Percentiles rank a stretch among this genome's conserved stretches.
Evolutionary conservation across 768 basidiomycete species (phyloP).

Genomic region (Crucibulum laeve): DNA sequence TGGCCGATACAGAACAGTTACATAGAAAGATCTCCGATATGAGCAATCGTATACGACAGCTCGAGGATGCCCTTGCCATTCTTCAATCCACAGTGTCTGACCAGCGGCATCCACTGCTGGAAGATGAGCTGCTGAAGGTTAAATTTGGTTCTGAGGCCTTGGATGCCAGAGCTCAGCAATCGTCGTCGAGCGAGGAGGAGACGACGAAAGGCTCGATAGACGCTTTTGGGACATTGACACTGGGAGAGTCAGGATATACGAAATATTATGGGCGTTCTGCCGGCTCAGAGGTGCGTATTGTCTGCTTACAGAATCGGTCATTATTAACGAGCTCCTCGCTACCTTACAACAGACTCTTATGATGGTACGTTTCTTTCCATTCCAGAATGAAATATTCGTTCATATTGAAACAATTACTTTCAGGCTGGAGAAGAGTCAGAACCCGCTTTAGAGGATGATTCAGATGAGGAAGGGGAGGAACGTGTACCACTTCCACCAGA

Average conservation of each 20-base stretch:
- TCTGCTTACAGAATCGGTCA: neutral
- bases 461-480: constrained; percentile 2
- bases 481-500: constrained; percentile 20
- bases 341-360: constrained; percentile 30
- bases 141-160: constrained; percentile 55
- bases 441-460: constrained; percentile 19
- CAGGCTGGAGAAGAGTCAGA: constrained; percentile 29
- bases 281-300: constrained; percentile 47
- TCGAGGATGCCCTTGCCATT: constrained; percentile 64
- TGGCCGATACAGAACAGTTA: constrained; percentile 62
- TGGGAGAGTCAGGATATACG: constrained; percentile 55
- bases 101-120: constrained; percentile 56
- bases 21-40: constrained; percentile 64
- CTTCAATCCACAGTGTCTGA: constrained; percentile 53
- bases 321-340: neutral
- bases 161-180: constrained; percentile 15
- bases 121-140: constrained; percentile 47
- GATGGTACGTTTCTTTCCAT: constrained; percentile 20
- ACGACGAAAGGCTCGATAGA: constrained; percentile 37
- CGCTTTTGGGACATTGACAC: constrained; percentile 59
- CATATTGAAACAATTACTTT: no score
- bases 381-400: no score
- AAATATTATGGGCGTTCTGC: constrained; percentile 66
- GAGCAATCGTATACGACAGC: constrained; percentile 63
- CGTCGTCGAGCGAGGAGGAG: constrained; percentile 28